Evolutionary conservation across 345 rosid genomes (phyloP).

Genomic region (Ceriops decandra): DNA sequence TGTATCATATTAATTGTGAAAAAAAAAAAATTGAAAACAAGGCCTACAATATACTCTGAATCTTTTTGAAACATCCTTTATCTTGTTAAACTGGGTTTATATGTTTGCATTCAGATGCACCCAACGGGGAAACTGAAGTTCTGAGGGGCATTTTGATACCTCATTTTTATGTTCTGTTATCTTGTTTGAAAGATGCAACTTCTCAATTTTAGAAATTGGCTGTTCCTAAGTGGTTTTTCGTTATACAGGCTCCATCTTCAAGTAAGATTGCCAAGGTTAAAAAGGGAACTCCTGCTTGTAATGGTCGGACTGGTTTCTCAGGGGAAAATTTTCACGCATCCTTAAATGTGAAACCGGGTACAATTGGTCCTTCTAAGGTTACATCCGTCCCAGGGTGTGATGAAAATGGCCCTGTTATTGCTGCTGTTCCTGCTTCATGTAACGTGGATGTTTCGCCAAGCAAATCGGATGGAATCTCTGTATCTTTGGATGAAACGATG

Average conservation of each 20-base stretch:
- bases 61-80: too few species aligned
- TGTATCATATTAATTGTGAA: too few species aligned
- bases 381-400: slow-evolving; percentile 27
- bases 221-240: slow-evolving; percentile 14
- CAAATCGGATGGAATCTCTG: slow-evolving; percentile 52
- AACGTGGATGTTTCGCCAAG: slow-evolving; percentile 48
- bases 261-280: slow-evolving; percentile 54
- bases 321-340: slow-evolving; percentile 28
- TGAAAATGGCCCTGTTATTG: slow-evolving; percentile 22
- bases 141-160: not conserved
- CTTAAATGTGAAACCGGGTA: slow-evolving; percentile 31
- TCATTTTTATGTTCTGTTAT: not conserved
- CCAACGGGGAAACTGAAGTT: too few species aligned
- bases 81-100: too few species aligned
- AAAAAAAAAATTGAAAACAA: too few species aligned
- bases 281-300: slow-evolving; percentile 39
- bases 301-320: slow-evolving; percentile 21
- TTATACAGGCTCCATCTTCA: slow-evolving; percentile 45
- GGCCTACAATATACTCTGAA: too few species aligned
- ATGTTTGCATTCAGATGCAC: too few species aligned
- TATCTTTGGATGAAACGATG: slow-evolving; percentile 74
- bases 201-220: not conserved
- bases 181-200: not conserved
- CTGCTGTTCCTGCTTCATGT: slow-evolving; percentile 26
- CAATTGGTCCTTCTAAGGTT: slow-evolving; percentile 31